phyloP scores from a whole-genome alignment of 495 filamentous ascomycete species.

The Cudoniella acicularis region DNA sequence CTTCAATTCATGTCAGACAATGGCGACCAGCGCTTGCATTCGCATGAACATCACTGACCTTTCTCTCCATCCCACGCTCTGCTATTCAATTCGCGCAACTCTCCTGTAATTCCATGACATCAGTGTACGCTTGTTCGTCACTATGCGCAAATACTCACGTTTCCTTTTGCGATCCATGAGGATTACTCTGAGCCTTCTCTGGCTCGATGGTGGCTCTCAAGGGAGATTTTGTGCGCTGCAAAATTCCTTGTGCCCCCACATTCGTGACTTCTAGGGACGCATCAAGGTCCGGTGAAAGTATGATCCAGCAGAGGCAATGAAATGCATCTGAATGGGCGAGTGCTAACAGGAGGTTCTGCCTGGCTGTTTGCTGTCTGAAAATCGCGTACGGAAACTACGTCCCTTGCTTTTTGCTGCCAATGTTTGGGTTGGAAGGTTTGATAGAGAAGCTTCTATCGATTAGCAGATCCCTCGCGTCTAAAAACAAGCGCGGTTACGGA shows the following conservation, averaged over 20 bases:
- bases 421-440: neutral
- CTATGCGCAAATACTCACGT: slow-evolving; percentile 48
- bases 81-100: slow-evolving; percentile 83
- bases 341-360: slow-evolving; percentile 4
- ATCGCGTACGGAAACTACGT: neutral
- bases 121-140: slow-evolving; percentile 24
- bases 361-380: slow-evolving; percentile 3
- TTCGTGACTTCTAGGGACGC: slow-evolving; percentile 21
- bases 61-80: slow-evolving; percentile 83
- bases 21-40: slow-evolving; percentile 3
- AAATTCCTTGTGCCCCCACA: slow-evolving; percentile 24
- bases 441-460: neutral
- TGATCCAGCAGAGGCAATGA: slow-evolving; percentile 24
- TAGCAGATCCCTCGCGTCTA: neutral
- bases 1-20: slow-evolving; percentile 39
- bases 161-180: slow-evolving; percentile 82
- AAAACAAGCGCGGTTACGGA: neutral
- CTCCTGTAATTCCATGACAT: slow-evolving; percentile 53
- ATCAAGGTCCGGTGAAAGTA: slow-evolving; percentile 23
- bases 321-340: slow-evolving; percentile 28
- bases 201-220: neutral
- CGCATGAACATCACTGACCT: slow-evolving; percentile 52
- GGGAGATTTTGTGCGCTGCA: slow-evolving; percentile 10
- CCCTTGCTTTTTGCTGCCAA: neutral
- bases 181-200: slow-evolving; percentile 9